Evolutionary conservation across 2,329 filamentous ascomycete genomes (phyloP).

Genomic region (Aspergillus brunneoviolaceus): DNA sequence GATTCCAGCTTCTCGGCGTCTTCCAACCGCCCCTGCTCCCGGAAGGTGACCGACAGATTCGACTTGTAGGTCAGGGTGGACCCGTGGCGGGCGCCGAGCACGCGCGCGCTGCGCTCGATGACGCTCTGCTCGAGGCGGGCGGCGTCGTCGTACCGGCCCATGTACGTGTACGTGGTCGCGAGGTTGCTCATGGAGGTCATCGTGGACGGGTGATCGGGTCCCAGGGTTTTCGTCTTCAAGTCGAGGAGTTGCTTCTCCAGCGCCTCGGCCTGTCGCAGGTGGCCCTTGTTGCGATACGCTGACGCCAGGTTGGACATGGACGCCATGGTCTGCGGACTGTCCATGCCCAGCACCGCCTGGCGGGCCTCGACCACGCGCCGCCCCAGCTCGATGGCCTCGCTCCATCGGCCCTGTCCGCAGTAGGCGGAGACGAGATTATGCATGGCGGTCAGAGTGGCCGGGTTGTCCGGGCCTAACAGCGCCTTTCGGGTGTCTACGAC

Average conservation of each 20-base stretch:
- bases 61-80: conserved; percentile 8
- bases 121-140: conserved; percentile 8
- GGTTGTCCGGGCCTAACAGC: neutral
- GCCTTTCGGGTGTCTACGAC: conserved; percentile 4
- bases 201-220: conserved; percentile 6
- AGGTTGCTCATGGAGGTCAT: conserved; percentile 11
- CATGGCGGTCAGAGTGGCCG: conserved; percentile 7
- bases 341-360: neutral
- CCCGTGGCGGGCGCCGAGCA: conserved; percentile 1
- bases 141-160: conserved; percentile 8
- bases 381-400: conserved; percentile 6
- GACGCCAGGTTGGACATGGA: conserved; percentile 13
- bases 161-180: conserved; percentile 8
- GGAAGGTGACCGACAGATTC: conserved; percentile 7
- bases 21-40: conserved; percentile 10
- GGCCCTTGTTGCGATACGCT: conserved; percentile 7
- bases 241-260: conserved; percentile 5
- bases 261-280: conserved; percentile 4
- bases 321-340: conserved; percentile 9
- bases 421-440: conserved; percentile 10
- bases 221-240: neutral
- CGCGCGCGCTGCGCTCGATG: neutral
- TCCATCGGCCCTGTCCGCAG: conserved; percentile 11
- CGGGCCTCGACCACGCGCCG: conserved; percentile 1
- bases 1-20: conserved; percentile 6